Base-by-base conservation (phyloP, 2,329 filamentous ascomycete genomes). In the Neodidymelliopsis sp. region DNA sequence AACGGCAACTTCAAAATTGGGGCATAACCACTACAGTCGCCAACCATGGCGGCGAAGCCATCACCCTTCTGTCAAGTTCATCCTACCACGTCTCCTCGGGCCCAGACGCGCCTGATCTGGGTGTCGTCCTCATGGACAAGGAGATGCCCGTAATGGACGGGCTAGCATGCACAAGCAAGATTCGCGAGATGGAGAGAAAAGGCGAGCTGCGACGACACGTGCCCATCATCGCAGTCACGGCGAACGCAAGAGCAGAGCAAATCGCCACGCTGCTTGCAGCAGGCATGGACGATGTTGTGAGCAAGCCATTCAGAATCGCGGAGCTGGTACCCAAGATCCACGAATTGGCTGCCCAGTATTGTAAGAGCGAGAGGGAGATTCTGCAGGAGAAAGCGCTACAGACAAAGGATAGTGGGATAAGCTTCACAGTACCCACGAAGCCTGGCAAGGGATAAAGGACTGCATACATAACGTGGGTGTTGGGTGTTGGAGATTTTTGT, bases 311-410 rank as follows among this genome's bases (percentile, higher is more conserved):
- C 55, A 66, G 77, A n/a, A 79, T 80, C 23, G 70, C 72, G 3
- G 78, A 80, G 30, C 60, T 81, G 19, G 68, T 80, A 13, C 77
- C 78, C 2, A 80, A 80, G 63, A 79, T 81, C 38, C 77, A 80
- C 47, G 77, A 80, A 52, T 55, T 80, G 40, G 69, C 74, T 38
- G 56, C 43, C 7, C 62, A 54, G 20, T 65, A 60, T 9, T 37
- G 30, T n/a, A 37, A 41, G 24, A 43, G 28, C 12, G 38, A 16
- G 28, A 43, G 47, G 15, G 40, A 45, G n/a, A 8, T 15, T 2
- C 11, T 44, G 29, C 47, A 40, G 15, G 29, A 40, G 24, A 44
- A 44, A 15, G 29, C 35, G 29, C n/a, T 50, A 30, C 40, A 44
- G 29, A 25, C 35, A 2, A 50, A 44, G 6, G 40, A 50, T 7